Conservation (phyloP, 2,329 filamentous ascomycete species). For the Trichophyton rubrum region DNA sequence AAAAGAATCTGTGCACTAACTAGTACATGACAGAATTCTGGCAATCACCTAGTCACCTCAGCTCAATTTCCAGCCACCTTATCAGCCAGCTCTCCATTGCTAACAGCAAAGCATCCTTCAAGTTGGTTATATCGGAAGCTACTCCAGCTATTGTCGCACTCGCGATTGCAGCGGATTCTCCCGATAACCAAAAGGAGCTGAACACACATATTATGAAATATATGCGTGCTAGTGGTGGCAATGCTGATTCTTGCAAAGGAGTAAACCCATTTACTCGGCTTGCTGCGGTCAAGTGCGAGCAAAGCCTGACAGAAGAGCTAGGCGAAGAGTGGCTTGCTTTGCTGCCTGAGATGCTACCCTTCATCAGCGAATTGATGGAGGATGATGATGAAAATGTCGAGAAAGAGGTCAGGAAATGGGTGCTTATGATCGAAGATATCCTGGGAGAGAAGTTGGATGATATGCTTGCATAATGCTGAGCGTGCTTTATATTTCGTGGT, state of each 20-base stretch:
- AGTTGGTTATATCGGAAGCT: slow-evolving; percentile 43
- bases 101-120: slow-evolving; percentile 26
- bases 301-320: slow-evolving; percentile 62
- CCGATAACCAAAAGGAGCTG: slow-evolving; percentile 81
- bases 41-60: slow-evolving; percentile 82
- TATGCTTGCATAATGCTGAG: slow-evolving; percentile 63
- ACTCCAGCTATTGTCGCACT: slow-evolving; percentile 69
- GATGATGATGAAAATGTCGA: slow-evolving; percentile 94
- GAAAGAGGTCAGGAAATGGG: slow-evolving; percentile 78
- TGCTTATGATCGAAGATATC: slow-evolving; percentile 75
- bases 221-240: slow-evolving; percentile 47
- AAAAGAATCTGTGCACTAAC: slow-evolving; percentile 5
- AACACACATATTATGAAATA: slow-evolving; percentile 67
- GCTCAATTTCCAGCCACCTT: slow-evolving; percentile 55
- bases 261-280: slow-evolving; percentile 61
- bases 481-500: background rate
- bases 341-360: slow-evolving; percentile 89
- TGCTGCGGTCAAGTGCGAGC: slow-evolving; percentile 70
- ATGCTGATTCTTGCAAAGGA: slow-evolving; percentile 20
- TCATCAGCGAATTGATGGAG: slow-evolving; percentile 89
- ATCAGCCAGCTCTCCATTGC: slow-evolving; percentile 51
- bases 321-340: slow-evolving; percentile 90
- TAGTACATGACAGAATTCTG: slow-evolving; percentile 53
- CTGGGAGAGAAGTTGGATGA: slow-evolving; percentile 81
- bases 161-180: slow-evolving; percentile 65